Percentiles rank a stretch among this genome's conserved stretches.
These are phyloP conservation scores for Rugonectria rugulosa DNA, from an alignment of 2,329 filamentous ascomycete genomes.

Conservation along the genomic window DNA sequence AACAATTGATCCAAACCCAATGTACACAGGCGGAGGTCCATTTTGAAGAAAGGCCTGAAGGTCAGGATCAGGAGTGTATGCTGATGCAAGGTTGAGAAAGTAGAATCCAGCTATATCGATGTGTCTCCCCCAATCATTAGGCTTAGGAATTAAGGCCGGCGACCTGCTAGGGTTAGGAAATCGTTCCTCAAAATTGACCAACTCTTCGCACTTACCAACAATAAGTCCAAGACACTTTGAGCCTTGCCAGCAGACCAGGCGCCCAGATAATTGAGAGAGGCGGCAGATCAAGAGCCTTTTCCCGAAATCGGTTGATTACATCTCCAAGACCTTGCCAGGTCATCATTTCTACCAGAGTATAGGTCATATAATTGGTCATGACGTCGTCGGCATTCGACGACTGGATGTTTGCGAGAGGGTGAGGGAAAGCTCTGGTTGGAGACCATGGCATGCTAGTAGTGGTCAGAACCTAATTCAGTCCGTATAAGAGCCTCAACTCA, in stretches of 20 bases:
- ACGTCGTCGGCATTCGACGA: slow-evolving; percentile 76
- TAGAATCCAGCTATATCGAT: slow-evolving; percentile 80
- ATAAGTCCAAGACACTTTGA: slow-evolving; percentile 86
- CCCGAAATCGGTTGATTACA: slow-evolving; percentile 86
- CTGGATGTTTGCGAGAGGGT: slow-evolving; percentile 84
- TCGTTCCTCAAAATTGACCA: not conserved
- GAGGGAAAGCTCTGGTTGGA: slow-evolving; percentile 83
- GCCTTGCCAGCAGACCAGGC: slow-evolving; percentile 77
- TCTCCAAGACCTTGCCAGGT: slow-evolving; percentile 94
- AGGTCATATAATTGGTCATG: slow-evolving; percentile 85
- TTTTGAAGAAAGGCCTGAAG: slow-evolving; percentile 71
- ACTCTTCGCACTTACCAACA: slow-evolving; percentile 70
- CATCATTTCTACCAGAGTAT: slow-evolving; percentile 87
- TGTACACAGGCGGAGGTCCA: slow-evolving; percentile 79
- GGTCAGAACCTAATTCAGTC: slow-evolving; percentile 41
- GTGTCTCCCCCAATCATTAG: slow-evolving; percentile 75
- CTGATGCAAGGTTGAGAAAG: slow-evolving; percentile 73
- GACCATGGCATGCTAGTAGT: slow-evolving; percentile 87
- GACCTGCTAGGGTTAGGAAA: slow-evolving; percentile 52
- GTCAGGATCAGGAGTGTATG: slow-evolving; percentile 71
- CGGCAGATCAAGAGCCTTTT: slow-evolving; percentile 76
- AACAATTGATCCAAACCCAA: slow-evolving; percentile 85
- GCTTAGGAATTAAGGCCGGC: slow-evolving; percentile 79
- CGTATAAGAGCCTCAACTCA: slow-evolving; percentile 51
- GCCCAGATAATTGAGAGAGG: slow-evolving; percentile 83